phyloP scores from a whole-genome alignment of 257 asterid species.

The Dorcoceras hygrometricum region DNA sequence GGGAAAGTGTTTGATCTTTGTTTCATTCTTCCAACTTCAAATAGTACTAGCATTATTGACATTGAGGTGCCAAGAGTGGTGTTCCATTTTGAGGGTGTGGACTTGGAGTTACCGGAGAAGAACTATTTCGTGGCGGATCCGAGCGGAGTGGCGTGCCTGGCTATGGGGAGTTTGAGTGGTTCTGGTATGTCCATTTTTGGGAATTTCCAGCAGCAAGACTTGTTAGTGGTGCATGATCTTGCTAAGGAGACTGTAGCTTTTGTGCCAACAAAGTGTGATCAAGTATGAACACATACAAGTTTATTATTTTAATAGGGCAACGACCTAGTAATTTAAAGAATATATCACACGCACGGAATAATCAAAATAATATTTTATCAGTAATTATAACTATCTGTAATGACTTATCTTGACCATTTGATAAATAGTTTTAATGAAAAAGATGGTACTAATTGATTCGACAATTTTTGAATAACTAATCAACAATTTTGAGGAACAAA shows the following conservation, averaged over 20 bases:
- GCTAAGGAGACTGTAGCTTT: constrained; percentile 37
- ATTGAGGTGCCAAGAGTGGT: neutral
- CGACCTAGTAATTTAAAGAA: too few species aligned
- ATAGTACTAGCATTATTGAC: neutral
- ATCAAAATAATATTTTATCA: too few species aligned
- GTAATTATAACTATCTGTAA: too few species aligned
- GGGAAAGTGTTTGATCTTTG: neutral
- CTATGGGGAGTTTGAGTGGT: constrained; percentile 33
- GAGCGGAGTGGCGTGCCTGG: neutral
- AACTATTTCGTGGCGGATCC: neutral
- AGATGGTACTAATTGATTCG: too few species aligned
- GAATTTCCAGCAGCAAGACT: constrained; percentile 45
- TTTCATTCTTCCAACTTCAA: neutral
- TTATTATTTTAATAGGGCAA: neutral
- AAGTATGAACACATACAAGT: too few species aligned
- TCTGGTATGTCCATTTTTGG: constrained; percentile 40
- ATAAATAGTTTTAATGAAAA: too few species aligned
- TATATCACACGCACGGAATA: too few species aligned
- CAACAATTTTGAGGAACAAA: too few species aligned
- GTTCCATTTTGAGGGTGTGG: neutral
- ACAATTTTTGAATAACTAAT: too few species aligned
- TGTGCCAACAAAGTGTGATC: constrained; percentile 36
- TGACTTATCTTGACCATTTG: too few species aligned
- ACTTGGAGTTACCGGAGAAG: neutral
- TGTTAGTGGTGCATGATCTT: constrained; percentile 43